These are phyloP conservation scores for Triadica sebifera DNA, from an alignment of 345 rosid species.

Conservation along the genomic window DNA sequence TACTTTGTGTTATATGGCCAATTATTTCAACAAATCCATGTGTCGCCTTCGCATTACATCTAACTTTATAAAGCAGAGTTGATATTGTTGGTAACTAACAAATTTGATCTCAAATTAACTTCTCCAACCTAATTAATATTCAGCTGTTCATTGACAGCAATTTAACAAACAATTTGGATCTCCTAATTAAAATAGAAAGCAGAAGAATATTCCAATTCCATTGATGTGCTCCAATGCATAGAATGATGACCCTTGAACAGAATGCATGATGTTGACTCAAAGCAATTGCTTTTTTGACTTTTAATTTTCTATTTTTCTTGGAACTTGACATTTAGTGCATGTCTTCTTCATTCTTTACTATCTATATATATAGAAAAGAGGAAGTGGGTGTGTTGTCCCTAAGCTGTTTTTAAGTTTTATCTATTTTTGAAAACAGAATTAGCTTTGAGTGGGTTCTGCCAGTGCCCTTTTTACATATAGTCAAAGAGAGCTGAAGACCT, in stretches of 20 bases:
- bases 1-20: not conserved
- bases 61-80: too few relatives aligned
- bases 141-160: too few relatives aligned
- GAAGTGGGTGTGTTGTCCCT: conserved; percentile 1
- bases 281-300: not conserved
- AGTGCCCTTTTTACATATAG: too few relatives aligned
- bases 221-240: not conserved
- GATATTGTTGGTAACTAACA: too few relatives aligned
- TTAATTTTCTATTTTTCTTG: not conserved
- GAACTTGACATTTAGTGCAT: conserved; percentile 24
- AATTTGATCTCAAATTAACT: too few relatives aligned
- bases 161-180: too few relatives aligned
- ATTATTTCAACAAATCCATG: conserved; percentile 17
- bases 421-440: not conserved
- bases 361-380: not conserved
- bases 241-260: conserved; percentile 7
- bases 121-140: too few relatives aligned
- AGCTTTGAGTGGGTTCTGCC: not conserved
- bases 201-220: not conserved
- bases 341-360: conserved; percentile 13
- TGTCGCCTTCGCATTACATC: not conserved
- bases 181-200: not conserved
- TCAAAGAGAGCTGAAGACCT: not conserved
- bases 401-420: not conserved
- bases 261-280: conserved; percentile 9